Evolutionary conservation across 208 protist genomes (phyloP).

Genomic region (Naegleria lovaniensis): DNA sequence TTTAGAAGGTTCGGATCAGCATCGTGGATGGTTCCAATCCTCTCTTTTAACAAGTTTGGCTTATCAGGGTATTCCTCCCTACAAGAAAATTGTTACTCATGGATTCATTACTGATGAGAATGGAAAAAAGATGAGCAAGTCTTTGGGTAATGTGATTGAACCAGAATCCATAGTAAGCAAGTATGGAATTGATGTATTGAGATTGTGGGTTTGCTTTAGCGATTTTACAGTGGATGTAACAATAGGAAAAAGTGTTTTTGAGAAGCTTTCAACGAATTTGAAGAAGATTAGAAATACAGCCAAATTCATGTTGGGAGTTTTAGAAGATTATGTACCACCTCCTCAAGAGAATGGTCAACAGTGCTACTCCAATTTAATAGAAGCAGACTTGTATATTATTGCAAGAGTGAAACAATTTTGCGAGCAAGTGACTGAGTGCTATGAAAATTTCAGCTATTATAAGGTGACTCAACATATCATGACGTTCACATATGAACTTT

Average conservation of each 20-base stretch:
- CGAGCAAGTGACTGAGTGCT: slow-evolving; percentile 28
- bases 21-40: slow-evolving; percentile 78
- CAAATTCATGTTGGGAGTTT: slow-evolving; percentile 52
- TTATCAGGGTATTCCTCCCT: slow-evolving; percentile 44
- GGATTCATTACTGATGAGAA: slow-evolving; percentile 74
- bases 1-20: slow-evolving; percentile 71
- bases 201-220: slow-evolving; percentile 57
- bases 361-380: background rate
- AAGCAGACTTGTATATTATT: slow-evolving; percentile 41
- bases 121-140: slow-evolving; percentile 76
- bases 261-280: slow-evolving; percentile 24
- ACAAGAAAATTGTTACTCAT: slow-evolving; percentile 60
- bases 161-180: slow-evolving; percentile 54
- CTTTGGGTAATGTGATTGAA: slow-evolving; percentile 66
- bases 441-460: slow-evolving; percentile 30
- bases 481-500: slow-evolving; percentile 23
- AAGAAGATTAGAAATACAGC: slow-evolving; percentile 50
- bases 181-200: slow-evolving; percentile 59
- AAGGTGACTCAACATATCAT: background rate
- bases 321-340: slow-evolving; percentile 40
- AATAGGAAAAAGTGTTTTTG: slow-evolving; percentile 46
- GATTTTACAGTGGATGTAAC: slow-evolving; percentile 59
- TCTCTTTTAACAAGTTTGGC: slow-evolving; percentile 40
- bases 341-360: background rate
- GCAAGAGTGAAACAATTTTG: slow-evolving; percentile 38